A percentile compares a stretch with the other conserved stretches of the same genome.
These are phyloP conservation scores for Fagopyrum homotropicum DNA, from an alignment of 148 eudicot genomes.

Conservation along the genomic window DNA sequence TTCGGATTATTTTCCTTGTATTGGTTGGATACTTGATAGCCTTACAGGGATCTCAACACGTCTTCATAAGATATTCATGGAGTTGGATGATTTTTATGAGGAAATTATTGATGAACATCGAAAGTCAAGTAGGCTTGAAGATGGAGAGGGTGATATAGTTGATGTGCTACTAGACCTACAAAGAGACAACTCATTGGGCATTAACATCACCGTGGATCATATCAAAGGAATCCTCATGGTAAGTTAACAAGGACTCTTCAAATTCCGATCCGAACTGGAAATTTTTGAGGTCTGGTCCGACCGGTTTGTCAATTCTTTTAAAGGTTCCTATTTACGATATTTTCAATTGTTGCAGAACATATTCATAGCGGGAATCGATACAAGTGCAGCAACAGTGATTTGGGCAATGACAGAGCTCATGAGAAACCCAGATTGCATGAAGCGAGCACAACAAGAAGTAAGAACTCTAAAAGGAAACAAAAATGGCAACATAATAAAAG, in stretches of 20 bases:
- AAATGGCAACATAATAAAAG: slow-evolving; percentile 15
- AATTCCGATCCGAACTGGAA: no score
- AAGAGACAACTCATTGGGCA: slow-evolving; percentile 7
- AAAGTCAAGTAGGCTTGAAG: background rate
- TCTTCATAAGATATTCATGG: slow-evolving; percentile 9
- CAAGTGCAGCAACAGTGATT: slow-evolving; percentile 18
- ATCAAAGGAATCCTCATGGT: slow-evolving; percentile 30
- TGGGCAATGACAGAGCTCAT: slow-evolving; percentile 37
- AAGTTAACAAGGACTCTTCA: no score
- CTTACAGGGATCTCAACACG: slow-evolving; percentile 10
- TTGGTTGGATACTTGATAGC: slow-evolving; percentile 23
- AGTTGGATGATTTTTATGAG: slow-evolving; percentile 16
- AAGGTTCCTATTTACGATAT: no score
- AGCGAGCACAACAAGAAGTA: slow-evolving; percentile 23
- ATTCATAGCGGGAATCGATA: slow-evolving; percentile 26
- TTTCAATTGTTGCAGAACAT: slow-evolving; percentile 1
- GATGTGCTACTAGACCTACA: slow-evolving; percentile 19
- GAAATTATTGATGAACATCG: slow-evolving; percentile 24
- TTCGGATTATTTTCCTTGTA: slow-evolving; percentile 17
- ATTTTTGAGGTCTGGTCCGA: no score
- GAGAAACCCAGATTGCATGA: slow-evolving; percentile 22
- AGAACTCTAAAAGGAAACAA: background rate
- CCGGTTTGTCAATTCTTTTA: no score
- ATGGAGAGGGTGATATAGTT: slow-evolving; percentile 15
- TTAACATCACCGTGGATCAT: slow-evolving; percentile 20